These are phyloP conservation scores for Solanum verrucosum DNA, from an alignment of 257 asterid species.

Conservation along the genomic window DNA sequence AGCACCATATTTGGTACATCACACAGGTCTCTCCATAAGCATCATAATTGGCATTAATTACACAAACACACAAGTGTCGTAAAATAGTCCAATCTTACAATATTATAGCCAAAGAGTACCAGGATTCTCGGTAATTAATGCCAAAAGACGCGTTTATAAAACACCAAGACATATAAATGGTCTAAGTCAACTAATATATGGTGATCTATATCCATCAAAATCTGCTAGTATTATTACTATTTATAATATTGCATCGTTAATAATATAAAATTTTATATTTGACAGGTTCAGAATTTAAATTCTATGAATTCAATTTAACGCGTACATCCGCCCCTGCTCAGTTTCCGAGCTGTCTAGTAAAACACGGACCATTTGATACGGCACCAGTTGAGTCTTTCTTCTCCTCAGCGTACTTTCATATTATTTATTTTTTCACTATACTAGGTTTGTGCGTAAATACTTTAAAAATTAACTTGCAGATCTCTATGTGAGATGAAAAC, in stretches of 20 bases:
- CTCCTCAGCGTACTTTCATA: too few species aligned
- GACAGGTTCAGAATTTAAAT: background rate
- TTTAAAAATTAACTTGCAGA: background rate
- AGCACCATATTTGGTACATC: background rate
- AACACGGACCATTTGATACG: background rate
- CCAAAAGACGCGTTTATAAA: background rate
- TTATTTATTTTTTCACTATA: background rate
- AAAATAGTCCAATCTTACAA: background rate
- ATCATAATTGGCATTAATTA: background rate
- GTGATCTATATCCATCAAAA: background rate
- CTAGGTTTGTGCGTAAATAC: background rate
- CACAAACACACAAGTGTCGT: background rate
- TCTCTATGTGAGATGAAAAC: background rate
- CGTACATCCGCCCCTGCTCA: background rate
- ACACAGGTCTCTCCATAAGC: background rate
- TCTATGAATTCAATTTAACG: too few species aligned
- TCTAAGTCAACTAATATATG: background rate
- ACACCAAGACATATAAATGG: background rate
- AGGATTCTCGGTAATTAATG: background rate
- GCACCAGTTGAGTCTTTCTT: background rate
- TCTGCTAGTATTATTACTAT: background rate
- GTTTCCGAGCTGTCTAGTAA: background rate
- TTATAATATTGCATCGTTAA: background rate
- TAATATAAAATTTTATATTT: background rate
- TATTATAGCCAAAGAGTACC: background rate